Conservation (phyloP, 2,329 filamentous ascomycete genomes). For the Cercospora sesami region DNA sequence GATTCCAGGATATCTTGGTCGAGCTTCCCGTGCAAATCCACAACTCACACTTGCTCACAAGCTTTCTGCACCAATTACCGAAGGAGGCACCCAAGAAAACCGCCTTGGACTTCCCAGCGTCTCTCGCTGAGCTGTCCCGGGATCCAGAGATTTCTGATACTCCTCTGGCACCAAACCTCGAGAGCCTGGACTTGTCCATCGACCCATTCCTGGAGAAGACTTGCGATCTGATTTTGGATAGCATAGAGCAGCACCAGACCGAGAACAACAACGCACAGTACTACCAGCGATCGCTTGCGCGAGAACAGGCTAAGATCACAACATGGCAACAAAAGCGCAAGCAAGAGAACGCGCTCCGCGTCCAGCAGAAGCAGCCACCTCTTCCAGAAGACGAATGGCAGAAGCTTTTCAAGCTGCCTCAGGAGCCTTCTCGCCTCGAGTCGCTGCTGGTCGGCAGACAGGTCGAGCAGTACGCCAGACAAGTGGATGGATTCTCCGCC, state of each 20-base stretch:
- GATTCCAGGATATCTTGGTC: slow-evolving; percentile 88
- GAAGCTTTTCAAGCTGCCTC: slow-evolving; percentile 93
- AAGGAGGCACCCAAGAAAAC: slow-evolving; percentile 57
- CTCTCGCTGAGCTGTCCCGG: slow-evolving; percentile 73
- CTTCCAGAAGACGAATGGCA: slow-evolving; percentile 98
- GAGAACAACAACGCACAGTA: slow-evolving; percentile 99
- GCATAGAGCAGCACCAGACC: slow-evolving; percentile 96
- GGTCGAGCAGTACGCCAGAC: slow-evolving; percentile 95
- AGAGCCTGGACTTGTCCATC: slow-evolving; percentile 86
- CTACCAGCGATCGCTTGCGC: slow-evolving; percentile 89
- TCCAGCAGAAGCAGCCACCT: slow-evolving; percentile 80
- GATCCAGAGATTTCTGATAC: slow-evolving; percentile 58
- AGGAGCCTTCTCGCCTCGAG: slow-evolving; percentile 89
- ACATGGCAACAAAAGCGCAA: slow-evolving; percentile 97
- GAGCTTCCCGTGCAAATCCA: slow-evolving; percentile 88
- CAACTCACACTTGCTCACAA: slow-evolving; percentile 96
- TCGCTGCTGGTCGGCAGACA: slow-evolving; percentile 93
- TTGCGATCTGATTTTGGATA: slow-evolving; percentile 91
- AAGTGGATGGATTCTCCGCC: slow-evolving; percentile 94
- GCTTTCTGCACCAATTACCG: slow-evolving; percentile 90
- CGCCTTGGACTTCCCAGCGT: slow-evolving; percentile 73
- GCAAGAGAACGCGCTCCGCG: slow-evolving; percentile 84
- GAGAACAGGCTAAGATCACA: slow-evolving; percentile 94
- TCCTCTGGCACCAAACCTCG: slow-evolving; percentile 83
- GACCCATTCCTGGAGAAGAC: slow-evolving; percentile 99